These are phyloP conservation scores for Millerago galiae DNA, from an alignment of 805 yeast species.

Conservation along the genomic window DNA sequence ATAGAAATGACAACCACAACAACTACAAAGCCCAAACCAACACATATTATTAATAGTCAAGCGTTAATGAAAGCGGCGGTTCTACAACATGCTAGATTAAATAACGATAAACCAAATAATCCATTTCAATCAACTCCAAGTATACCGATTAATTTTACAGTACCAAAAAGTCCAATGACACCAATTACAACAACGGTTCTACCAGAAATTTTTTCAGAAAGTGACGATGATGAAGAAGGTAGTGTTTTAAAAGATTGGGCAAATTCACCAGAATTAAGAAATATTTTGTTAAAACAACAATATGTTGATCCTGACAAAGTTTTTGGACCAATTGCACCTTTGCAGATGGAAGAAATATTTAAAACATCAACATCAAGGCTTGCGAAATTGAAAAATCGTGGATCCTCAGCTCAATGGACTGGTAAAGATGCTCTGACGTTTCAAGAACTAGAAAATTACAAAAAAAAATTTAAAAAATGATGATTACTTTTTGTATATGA, in stretches of 20 bases:
- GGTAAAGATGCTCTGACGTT: slow-evolving; percentile 38
- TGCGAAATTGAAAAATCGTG: slow-evolving; percentile 47
- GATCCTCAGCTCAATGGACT: slow-evolving; percentile 43
- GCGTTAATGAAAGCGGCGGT: slow-evolving; percentile 29
- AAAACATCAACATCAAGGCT: slow-evolving; percentile 33
- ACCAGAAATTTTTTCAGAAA: slow-evolving; percentile 44
- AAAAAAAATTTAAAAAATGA: slow-evolving; percentile 23
- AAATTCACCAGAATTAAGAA: slow-evolving; percentile 46
- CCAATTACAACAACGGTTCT: slow-evolving; percentile 22
- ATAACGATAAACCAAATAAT: slow-evolving; percentile 12
- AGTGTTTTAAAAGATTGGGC: slow-evolving; percentile 56
- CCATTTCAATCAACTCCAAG: slow-evolving; percentile 9
- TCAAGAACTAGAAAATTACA: slow-evolving; percentile 42
- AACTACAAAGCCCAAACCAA: slow-evolving; percentile 8
- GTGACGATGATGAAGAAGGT: slow-evolving; percentile 48
- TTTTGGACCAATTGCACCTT: slow-evolving; percentile 69
- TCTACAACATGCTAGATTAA: slow-evolving; percentile 26
- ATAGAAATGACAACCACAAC: too few species aligned
- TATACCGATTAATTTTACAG: not conserved
- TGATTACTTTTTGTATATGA: too few species aligned
- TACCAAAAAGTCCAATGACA: slow-evolving; percentile 13
- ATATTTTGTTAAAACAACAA: slow-evolving; percentile 39
- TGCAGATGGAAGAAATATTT: slow-evolving; percentile 66
- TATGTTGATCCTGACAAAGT: slow-evolving; percentile 57
- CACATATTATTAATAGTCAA: slow-evolving; percentile 10